phyloP scores from a whole-genome alignment of 345 rosid species.

The Pseudoturritis turrita region DNA sequence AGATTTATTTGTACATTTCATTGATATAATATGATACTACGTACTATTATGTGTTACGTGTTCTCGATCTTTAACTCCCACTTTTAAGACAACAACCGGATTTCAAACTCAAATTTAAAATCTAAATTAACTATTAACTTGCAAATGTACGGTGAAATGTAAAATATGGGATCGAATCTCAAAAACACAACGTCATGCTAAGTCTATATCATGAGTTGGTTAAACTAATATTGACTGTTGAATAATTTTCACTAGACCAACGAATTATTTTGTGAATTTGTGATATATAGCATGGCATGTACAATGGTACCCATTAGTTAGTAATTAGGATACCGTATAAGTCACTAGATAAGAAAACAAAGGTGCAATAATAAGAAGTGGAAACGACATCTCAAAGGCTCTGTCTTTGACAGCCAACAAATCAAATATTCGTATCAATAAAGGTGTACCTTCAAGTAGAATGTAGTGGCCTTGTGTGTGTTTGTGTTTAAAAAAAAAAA shows the following conservation, averaged over 20 bases:
- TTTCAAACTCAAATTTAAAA: no score
- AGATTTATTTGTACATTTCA: background rate
- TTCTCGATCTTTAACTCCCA: no score
- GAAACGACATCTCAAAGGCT: slow-evolving; percentile 16
- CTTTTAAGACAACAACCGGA: no score
- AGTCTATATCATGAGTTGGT: no score
- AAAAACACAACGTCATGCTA: no score
- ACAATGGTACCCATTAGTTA: background rate
- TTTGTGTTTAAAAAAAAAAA: no score
- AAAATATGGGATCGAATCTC: no score
- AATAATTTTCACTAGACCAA: background rate
- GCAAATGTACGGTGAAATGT: no score
- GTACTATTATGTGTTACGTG: no score
- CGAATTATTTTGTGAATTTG: background rate
- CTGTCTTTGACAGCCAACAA: slow-evolving; percentile 19
- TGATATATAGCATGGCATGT: background rate
- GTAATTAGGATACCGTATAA: background rate
- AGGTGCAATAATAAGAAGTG: background rate
- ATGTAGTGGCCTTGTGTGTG: slow-evolving; percentile 10
- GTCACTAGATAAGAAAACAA: slow-evolving; percentile 10
- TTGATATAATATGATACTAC: background rate
- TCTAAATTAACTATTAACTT: no score
- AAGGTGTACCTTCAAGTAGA: slow-evolving; percentile 24
- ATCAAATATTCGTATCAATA: slow-evolving; percentile 30
- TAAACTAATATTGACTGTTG: no score